These are phyloP conservation scores for Papiliotrema flavescens DNA, from an alignment of 1,284 basidiomycete genomes.

Conservation along the genomic window DNA sequence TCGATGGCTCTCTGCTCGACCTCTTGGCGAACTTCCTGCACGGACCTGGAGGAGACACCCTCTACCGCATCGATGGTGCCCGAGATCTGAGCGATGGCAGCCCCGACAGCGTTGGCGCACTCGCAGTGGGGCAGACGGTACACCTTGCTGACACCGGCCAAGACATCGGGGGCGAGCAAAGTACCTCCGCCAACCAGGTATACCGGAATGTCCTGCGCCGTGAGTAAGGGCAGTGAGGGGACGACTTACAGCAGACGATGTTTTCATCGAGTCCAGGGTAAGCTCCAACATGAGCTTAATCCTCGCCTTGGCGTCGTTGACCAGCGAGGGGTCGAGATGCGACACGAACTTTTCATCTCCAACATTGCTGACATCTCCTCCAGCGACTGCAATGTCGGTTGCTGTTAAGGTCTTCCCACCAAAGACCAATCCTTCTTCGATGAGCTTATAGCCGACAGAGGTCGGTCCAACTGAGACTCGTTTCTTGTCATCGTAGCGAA, in stretches of 20 bases:
- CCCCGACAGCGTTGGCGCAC: slow-evolving; percentile 60
- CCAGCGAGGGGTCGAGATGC: slow-evolving; percentile 9
- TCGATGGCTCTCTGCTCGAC: slow-evolving; percentile 51
- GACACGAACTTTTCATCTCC: slow-evolving; percentile 45
- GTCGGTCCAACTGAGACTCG: slow-evolving; percentile 56
- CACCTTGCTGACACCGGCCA: slow-evolving; percentile 54
- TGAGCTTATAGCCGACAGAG: slow-evolving; percentile 57
- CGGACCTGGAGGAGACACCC: slow-evolving; percentile 8
- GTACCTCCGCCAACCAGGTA: slow-evolving; percentile 40
- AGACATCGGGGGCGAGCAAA: slow-evolving; percentile 44
- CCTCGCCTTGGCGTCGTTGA: neutral
- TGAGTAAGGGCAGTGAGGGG: neutral
- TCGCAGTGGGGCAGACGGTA: slow-evolving; percentile 55
- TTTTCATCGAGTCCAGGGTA: slow-evolving; percentile 58
- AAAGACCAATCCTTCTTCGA: slow-evolving; percentile 54
- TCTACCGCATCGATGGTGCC: slow-evolving; percentile 36
- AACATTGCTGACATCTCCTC: slow-evolving; percentile 39
- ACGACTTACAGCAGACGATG: slow-evolving; percentile 39
- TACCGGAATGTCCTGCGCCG: slow-evolving; percentile 20
- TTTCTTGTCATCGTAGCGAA: slow-evolving; percentile 21
- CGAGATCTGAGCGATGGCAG: slow-evolving; percentile 39
- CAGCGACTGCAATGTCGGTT: slow-evolving; percentile 56
- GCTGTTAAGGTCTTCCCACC: slow-evolving; percentile 56
- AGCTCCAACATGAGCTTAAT: slow-evolving; percentile 55
- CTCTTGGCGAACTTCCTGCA: slow-evolving; percentile 26